Percentiles rank a stretch among this genome's conserved stretches.
Evolutionary conservation across 2,329 filamentous ascomycete genomes (phyloP).

Genomic region (Paracorniculantispora psalliotae): DNA sequence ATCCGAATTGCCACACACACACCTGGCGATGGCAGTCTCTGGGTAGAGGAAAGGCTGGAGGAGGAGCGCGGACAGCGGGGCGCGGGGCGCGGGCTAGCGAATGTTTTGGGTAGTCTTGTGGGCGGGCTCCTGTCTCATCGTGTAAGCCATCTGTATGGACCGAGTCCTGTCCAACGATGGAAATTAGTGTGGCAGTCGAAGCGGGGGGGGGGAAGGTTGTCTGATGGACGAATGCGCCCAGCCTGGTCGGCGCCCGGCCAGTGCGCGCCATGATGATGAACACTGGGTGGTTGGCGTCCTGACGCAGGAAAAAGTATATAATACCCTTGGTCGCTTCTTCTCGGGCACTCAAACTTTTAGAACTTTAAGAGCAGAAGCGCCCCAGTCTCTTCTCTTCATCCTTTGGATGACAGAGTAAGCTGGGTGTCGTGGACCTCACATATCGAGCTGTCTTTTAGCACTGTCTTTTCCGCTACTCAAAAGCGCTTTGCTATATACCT

Average conservation of each 20-base stretch:
- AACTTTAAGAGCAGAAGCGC: slow-evolving; percentile 4
- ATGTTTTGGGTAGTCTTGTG: too few relatives aligned
- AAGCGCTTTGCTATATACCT: neutral
- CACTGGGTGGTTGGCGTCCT: too few relatives aligned
- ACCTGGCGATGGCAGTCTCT: too few relatives aligned
- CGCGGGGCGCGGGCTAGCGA: too few relatives aligned
- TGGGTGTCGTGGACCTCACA: slow-evolving; percentile 1
- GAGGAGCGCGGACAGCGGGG: too few relatives aligned
- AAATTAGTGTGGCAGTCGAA: neutral
- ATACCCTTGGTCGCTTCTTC: neutral
- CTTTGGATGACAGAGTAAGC: neutral
- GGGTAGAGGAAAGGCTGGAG: too few relatives aligned
- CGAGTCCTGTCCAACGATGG: neutral
- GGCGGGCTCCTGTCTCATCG: neutral
- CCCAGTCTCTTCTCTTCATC: neutral
- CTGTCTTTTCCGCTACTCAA: neutral
- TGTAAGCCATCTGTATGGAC: neutral
- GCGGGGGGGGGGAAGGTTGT: neutral
- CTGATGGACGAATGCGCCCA: neutral
- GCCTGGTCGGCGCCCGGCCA: neutral
- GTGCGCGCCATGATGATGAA: neutral
- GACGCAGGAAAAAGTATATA: slow-evolving; percentile 15
- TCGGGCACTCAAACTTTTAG: neutral
- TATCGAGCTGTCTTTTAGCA: neutral
- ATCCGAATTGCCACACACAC: too few relatives aligned